A percentile compares a stretch with the other conserved stretches of the same genome.
Conservation (phyloP, 768 basidiomycete genomes). For the Amanita thiersii region DNA sequence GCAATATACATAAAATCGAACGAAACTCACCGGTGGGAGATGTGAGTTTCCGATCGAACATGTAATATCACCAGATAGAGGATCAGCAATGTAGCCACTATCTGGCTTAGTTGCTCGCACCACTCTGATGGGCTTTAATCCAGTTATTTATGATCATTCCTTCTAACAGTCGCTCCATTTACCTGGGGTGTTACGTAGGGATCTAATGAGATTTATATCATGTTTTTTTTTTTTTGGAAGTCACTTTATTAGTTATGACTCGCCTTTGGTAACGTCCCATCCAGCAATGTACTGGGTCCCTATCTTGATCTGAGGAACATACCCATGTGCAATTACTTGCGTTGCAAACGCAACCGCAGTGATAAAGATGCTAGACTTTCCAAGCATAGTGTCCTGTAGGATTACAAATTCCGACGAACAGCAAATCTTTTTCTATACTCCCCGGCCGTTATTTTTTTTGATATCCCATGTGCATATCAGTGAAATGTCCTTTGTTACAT, state of each 20-base stretch:
- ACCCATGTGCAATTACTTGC: conserved; percentile 25
- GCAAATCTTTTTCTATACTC: too few relatives aligned
- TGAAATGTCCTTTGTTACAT: too few relatives aligned
- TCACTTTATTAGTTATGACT: not conserved
- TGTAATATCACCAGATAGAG: conserved; percentile 24
- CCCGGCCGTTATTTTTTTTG: too few relatives aligned
- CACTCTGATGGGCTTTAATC: conserved; percentile 22
- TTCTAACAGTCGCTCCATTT: not conserved
- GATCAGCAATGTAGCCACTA: conserved; percentile 25
- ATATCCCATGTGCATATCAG: too few relatives aligned
- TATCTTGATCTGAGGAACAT: conserved; percentile 25
- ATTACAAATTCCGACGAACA: too few relatives aligned
- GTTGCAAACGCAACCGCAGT: conserved; percentile 13
- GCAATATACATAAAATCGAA: not conserved
- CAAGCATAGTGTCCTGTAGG: too few relatives aligned
- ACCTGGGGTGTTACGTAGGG: conserved; percentile 26
- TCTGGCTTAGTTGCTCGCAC: conserved; percentile 27
- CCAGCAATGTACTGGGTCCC: conserved; percentile 23
- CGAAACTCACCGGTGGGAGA: conserved; percentile 21
- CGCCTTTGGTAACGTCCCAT: conserved; percentile 26
- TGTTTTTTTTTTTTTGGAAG: not conserved
- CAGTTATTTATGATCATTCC: not conserved
- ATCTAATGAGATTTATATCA: conserved; percentile 18
- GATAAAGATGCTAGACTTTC: too few relatives aligned
- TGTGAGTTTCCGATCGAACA: conserved; percentile 29